phyloP scores from a whole-genome alignment of 345 rosid species.

The Aethionema arabicum region DNA sequence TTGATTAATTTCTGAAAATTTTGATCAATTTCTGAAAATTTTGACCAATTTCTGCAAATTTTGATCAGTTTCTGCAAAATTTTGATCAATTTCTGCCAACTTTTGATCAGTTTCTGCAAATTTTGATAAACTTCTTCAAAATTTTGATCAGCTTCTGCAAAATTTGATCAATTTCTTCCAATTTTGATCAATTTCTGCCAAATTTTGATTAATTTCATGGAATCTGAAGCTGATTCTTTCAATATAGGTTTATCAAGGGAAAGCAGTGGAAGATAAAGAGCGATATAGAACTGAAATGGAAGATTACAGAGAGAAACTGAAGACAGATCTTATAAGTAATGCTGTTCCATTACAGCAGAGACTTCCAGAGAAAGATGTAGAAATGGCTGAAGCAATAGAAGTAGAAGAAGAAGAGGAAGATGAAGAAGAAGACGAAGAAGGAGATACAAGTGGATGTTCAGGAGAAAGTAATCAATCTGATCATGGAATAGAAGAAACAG shows the following conservation, averaged over 20 bases:
- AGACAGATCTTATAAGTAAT: slow-evolving; percentile 54
- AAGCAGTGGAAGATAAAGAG: slow-evolving; percentile 84
- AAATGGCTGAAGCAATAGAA: slow-evolving; percentile 49
- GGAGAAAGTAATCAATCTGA: slow-evolving; percentile 43
- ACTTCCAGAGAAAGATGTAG: slow-evolving; percentile 50
- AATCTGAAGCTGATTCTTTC: slow-evolving; percentile 2
- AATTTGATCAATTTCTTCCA: neutral
- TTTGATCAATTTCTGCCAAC: neutral
- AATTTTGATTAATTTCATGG: neutral
- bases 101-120: neutral
- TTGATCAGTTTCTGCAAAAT: neutral
- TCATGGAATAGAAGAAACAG: slow-evolving; percentile 17
- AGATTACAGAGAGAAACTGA: slow-evolving; percentile 67
- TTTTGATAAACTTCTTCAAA: neutral
- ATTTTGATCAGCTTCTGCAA: too few species aligned
- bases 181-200: neutral
- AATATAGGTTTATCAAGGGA: slow-evolving; percentile 71
- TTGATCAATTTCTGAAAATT: neutral
- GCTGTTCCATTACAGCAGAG: slow-evolving; percentile 77
- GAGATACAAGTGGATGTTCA: slow-evolving; percentile 48
- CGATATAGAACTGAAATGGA: slow-evolving; percentile 87
- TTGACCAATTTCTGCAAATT: neutral
- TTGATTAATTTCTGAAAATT: neutral
- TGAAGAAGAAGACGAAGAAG: slow-evolving; percentile 53
- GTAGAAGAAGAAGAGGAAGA: slow-evolving; percentile 43